Conservation (phyloP, 2,329 filamentous ascomycete genomes). For the Verticillium nubilum region DNA sequence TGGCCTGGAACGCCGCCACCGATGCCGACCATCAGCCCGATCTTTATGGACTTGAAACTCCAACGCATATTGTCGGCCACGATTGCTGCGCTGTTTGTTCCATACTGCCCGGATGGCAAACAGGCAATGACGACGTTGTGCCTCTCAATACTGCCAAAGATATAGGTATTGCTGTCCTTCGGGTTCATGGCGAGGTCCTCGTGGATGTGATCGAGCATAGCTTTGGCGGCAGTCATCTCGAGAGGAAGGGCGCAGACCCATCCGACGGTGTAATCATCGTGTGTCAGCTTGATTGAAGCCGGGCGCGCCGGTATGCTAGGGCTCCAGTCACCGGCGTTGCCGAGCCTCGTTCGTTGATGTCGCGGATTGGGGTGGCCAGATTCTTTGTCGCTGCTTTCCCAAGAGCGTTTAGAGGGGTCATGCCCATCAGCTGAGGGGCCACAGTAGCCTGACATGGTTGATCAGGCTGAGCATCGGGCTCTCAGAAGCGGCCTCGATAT, state of each 20-base stretch:
- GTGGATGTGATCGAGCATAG: slow-evolving; percentile 23
- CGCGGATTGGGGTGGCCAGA: too few relatives aligned
- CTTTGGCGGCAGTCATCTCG: slow-evolving; percentile 22
- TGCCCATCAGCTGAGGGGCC: too few relatives aligned
- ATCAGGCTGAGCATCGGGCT: too few relatives aligned
- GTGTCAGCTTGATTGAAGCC: too few relatives aligned
- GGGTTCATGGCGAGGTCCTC: slow-evolving; percentile 2
- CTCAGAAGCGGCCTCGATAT: too few relatives aligned
- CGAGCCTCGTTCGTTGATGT: too few relatives aligned
- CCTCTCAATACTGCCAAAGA: slow-evolving; percentile 11
- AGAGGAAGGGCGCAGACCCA: slow-evolving; percentile 25
- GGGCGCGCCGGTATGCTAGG: too few relatives aligned
- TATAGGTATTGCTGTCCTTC: slow-evolving; percentile 16
- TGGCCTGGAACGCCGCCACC: slow-evolving; percentile 15
- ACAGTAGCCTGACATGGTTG: too few relatives aligned
- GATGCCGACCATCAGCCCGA: slow-evolving; percentile 20
- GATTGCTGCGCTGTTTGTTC: slow-evolving; percentile 17
- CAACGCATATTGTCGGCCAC: slow-evolving; percentile 20
- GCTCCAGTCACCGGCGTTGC: too few relatives aligned
- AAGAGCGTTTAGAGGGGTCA: too few relatives aligned
- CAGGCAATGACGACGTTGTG: slow-evolving; percentile 29
- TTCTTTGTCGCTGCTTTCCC: too few relatives aligned
- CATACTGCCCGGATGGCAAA: slow-evolving; percentile 20
- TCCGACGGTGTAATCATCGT: slow-evolving; percentile 20
- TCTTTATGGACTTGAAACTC: slow-evolving; percentile 18